Evolutionary conservation across 2,329 filamentous ascomycete genomes (phyloP).

Genomic region (Stemphylium lycopersici): DNA sequence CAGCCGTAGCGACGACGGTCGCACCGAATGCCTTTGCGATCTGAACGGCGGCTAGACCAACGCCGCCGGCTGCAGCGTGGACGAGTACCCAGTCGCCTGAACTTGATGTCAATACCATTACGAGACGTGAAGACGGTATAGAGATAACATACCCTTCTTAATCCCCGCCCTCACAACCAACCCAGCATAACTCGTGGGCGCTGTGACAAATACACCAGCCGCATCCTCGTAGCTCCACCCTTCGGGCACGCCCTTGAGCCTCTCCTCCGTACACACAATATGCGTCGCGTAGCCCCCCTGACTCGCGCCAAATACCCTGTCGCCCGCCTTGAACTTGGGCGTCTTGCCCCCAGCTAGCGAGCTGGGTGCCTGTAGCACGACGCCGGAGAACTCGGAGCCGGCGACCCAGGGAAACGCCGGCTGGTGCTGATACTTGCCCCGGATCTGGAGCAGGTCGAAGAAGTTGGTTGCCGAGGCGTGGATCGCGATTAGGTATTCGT

Average conservation of each 20-base stretch:
- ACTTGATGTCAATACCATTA: neutral
- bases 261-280: slow-evolving; percentile 68
- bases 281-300: slow-evolving; percentile 88
- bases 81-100: slow-evolving; percentile 83
- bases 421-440: slow-evolving; percentile 94
- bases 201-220: slow-evolving; percentile 88
- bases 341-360: slow-evolving; percentile 48
- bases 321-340: slow-evolving; percentile 74
- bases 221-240: slow-evolving; percentile 87
- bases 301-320: slow-evolving; percentile 82
- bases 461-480: slow-evolving; percentile 92
- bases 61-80: slow-evolving; percentile 90
- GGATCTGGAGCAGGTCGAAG: slow-evolving; percentile 94
- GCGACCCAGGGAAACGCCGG: slow-evolving; percentile 87
- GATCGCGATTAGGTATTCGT: slow-evolving; percentile 86
- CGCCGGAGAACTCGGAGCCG: slow-evolving; percentile 85
- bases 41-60: slow-evolving; percentile 89
- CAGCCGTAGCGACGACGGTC: slow-evolving; percentile 90
- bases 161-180: slow-evolving; percentile 79
- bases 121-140: neutral
- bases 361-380: slow-evolving; percentile 71
- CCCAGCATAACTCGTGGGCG: slow-evolving; percentile 85
- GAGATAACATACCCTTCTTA: slow-evolving; percentile 57
- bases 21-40: slow-evolving; percentile 92
- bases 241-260: slow-evolving; percentile 74